phyloP scores from a whole-genome alignment of 768 basidiomycete species.

The Tulasnella sp. region DNA sequence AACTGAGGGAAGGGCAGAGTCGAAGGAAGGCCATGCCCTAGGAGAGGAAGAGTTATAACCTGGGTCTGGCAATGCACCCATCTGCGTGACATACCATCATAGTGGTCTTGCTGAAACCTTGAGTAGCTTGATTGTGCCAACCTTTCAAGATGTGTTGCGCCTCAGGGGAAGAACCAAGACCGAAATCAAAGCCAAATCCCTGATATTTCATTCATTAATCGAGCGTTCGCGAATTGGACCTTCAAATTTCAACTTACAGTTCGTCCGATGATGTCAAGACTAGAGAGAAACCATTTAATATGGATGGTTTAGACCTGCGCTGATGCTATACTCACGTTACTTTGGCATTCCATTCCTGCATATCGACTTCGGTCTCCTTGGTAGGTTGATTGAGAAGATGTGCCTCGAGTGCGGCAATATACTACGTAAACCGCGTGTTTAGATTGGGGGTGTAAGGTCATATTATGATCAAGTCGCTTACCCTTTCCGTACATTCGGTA shows the following conservation, averaged over 20 bases:
- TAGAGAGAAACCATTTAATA: not conserved
- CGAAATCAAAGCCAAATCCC: constrained; percentile 16
- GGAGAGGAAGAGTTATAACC: not conserved
- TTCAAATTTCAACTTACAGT: not conserved
- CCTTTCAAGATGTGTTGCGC: constrained; percentile 8
- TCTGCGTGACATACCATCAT: constrained; percentile 6
- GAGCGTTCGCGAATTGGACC: not conserved
- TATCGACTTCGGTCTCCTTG: constrained; percentile 2
- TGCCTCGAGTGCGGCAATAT: constrained; percentile 10
- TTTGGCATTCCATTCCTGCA: constrained; percentile 16
- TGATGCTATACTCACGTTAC: not conserved
- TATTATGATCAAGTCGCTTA: not conserved
- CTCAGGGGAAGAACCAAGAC: constrained; percentile 1
- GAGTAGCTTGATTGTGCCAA: constrained; percentile 13
- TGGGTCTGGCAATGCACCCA: not conserved
- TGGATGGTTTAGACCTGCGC: not conserved
- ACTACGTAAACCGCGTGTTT: not conserved
- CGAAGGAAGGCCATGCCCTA: constrained; percentile 13
- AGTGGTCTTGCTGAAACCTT: constrained; percentile 6
- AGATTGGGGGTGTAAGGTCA: not conserved
- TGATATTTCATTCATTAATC: not conserved
- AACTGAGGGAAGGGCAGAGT: constrained; percentile 6
- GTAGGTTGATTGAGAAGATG: not conserved
- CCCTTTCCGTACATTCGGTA: constrained; percentile 7
- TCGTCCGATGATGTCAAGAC: constrained; percentile 16